Evolutionary conservation across 2,329 filamentous ascomycete genomes (phyloP).

Genomic region (Stachybotrys echinatus): DNA sequence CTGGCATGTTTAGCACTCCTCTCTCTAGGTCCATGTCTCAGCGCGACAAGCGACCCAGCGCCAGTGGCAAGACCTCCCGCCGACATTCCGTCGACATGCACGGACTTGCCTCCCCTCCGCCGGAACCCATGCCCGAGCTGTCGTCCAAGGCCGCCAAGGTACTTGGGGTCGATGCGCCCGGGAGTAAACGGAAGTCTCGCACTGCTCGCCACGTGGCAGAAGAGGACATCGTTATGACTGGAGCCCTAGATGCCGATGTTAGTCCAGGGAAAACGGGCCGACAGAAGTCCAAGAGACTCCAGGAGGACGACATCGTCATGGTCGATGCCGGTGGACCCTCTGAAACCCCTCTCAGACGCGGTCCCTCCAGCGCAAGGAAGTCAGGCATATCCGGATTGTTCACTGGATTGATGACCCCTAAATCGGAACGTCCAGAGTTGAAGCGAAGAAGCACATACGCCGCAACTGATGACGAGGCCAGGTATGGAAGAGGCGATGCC

Average conservation of each 20-base stretch:
- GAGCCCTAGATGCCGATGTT: constrained; percentile 32
- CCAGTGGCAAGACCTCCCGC: constrained; percentile 55
- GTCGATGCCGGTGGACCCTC: constrained; percentile 25
- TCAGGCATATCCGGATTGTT: constrained; percentile 57
- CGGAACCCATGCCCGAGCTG: constrained; percentile 61
- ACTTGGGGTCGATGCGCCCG: constrained; percentile 51
- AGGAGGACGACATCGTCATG: constrained; percentile 36
- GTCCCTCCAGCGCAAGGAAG: constrained; percentile 39
- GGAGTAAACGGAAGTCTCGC: constrained; percentile 39
- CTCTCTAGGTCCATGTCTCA: constrained; percentile 65
- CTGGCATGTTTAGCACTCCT: constrained; percentile 65
- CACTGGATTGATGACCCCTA: constrained; percentile 49
- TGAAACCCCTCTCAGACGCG: constrained; percentile 27
- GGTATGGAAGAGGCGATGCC: constrained; percentile 33
- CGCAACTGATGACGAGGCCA: constrained; percentile 44
- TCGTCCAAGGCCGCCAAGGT: constrained; percentile 74
- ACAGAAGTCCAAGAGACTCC: constrained; percentile 24
- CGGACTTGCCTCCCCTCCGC: constrained; percentile 66
- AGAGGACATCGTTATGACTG: constrained; percentile 46
- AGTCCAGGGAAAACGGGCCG: constrained; percentile 22
- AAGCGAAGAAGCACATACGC: constrained; percentile 46
- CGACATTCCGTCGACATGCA: constrained; percentile 62
- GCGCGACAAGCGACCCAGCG: constrained; percentile 55
- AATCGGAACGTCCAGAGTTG: constrained; percentile 29
- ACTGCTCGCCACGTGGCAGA: constrained; percentile 35